phyloP scores from a whole-genome alignment of 805 yeast species.

The Schizosaccharomyces octosporus region DNA sequence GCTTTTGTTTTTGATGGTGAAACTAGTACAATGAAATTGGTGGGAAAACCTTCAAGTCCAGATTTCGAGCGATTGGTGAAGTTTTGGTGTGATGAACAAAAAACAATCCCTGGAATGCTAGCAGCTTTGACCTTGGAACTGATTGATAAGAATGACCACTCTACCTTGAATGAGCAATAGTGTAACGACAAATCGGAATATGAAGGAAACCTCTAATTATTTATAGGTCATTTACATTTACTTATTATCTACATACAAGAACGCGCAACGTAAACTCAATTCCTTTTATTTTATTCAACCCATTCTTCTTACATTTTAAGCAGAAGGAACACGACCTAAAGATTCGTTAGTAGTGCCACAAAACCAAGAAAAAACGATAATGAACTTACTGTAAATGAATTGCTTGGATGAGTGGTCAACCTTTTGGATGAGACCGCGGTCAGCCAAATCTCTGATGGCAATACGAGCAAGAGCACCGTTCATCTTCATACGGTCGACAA shows the following conservation, averaged over 20 bases:
- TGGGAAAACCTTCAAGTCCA: constrained; percentile 1
- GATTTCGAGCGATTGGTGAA: constrained; percentile 20
- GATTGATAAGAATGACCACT: constrained; percentile 19
- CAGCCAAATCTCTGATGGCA: constrained; percentile 87
- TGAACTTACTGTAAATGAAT: constrained; percentile 46
- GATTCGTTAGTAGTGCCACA: neutral
- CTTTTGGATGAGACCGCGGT: constrained; percentile 82
- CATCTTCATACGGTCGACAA: constrained; percentile 96
- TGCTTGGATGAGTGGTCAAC: constrained; percentile 90
- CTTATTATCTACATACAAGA: too few relatives aligned
- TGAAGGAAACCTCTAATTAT: too few relatives aligned
- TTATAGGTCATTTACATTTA: too few relatives aligned
- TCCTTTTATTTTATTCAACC: too few relatives aligned
- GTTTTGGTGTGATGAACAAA: constrained; percentile 43
- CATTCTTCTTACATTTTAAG: neutral
- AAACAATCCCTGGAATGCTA: constrained; percentile 52
- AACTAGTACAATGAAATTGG: constrained; percentile 29
- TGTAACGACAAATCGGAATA: too few relatives aligned
- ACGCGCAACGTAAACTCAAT: too few relatives aligned
- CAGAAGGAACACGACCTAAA: neutral
- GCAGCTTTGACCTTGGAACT: constrained; percentile 49
- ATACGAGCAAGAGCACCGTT: constrained; percentile 98
- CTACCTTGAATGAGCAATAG: neutral
- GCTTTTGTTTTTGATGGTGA: constrained; percentile 34
- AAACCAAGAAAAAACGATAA: too few relatives aligned